A percentile compares a stretch with the other conserved stretches of the same genome.
phyloP scores from a whole-genome alignment of 1,284 basidiomycete genomes.

The Cryptococcus amylolentus region DNA sequence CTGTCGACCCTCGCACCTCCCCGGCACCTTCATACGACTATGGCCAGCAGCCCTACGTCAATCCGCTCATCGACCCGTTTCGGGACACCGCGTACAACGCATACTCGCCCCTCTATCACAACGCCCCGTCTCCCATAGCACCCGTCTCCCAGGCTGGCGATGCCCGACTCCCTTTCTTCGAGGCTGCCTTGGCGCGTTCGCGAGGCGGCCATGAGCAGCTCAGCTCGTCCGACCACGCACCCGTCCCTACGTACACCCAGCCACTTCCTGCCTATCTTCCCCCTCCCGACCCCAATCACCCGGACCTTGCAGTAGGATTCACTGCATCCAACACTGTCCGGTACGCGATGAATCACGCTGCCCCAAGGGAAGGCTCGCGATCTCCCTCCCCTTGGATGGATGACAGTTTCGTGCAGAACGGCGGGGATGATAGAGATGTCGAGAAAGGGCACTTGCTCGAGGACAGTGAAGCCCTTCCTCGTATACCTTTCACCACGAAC shows the following conservation, averaged over 20 bases:
- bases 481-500: conserved; percentile 11
- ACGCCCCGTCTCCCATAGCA: too few relatives aligned
- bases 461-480: background rate
- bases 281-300: conserved; percentile 43
- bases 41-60: too few relatives aligned
- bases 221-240: background rate
- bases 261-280: conserved; percentile 37
- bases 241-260: conserved; percentile 11
- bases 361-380: conserved; percentile 19
- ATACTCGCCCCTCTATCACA: too few relatives aligned
- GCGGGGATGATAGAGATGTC: conserved; percentile 15
- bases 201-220: background rate
- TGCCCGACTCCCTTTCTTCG: conserved; percentile 34
- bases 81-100: too few relatives aligned
- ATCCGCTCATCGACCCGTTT: too few relatives aligned
- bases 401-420: conserved; percentile 18
- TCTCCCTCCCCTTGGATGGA: conserved; percentile 36
- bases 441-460: conserved; percentile 32
- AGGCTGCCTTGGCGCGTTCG: conserved; percentile 39
- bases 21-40: too few relatives aligned
- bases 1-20: too few relatives aligned
- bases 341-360: conserved; percentile 13
- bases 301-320: conserved; percentile 35
- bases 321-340: conserved; percentile 31
- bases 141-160: background rate